These are phyloP conservation scores for Diplodia corticola DNA, from an alignment of 2,329 filamentous ascomycete genomes.

Conservation along the genomic window DNA sequence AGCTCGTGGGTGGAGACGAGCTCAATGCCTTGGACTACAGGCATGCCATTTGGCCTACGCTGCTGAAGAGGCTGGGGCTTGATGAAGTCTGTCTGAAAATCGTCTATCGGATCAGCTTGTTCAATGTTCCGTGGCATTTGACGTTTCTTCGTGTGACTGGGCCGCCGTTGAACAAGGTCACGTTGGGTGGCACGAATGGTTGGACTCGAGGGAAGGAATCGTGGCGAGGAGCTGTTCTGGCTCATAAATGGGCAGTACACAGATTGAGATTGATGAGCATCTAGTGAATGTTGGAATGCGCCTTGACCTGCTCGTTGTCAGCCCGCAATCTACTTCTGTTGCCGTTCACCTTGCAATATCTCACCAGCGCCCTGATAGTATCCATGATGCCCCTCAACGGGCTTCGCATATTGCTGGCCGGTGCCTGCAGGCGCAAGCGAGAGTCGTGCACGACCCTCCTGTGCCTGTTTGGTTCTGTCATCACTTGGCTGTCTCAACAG, in stretches of 20 bases:
- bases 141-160: not conserved
- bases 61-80: not conserved
- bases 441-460: slow-evolving; percentile 38
- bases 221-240: slow-evolving; percentile 34
- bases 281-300: no score
- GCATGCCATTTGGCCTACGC: slow-evolving; percentile 30
- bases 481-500: slow-evolving; percentile 36
- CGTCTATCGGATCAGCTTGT: no score
- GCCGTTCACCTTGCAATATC: not conserved
- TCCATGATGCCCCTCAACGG: not conserved
- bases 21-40: slow-evolving; percentile 59
- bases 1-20: slow-evolving; percentile 61
- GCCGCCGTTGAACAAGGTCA: slow-evolving; percentile 19
- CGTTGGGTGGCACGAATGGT: slow-evolving; percentile 41
- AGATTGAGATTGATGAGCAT: slow-evolving; percentile 26
- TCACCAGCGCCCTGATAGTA: not conserved
- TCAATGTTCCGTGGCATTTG: not conserved
- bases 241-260: slow-evolving; percentile 28
- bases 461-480: slow-evolving; percentile 38
- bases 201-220: slow-evolving; percentile 42
- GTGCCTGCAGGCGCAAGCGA: slow-evolving; percentile 34
- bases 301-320: not conserved
- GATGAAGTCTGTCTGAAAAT: not conserved
- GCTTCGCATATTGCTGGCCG: not conserved
- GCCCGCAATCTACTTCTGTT: not conserved